Conservation (phyloP, 2,329 filamentous ascomycete genomes). For the Stagonosporopsis tanaceti region DNA sequence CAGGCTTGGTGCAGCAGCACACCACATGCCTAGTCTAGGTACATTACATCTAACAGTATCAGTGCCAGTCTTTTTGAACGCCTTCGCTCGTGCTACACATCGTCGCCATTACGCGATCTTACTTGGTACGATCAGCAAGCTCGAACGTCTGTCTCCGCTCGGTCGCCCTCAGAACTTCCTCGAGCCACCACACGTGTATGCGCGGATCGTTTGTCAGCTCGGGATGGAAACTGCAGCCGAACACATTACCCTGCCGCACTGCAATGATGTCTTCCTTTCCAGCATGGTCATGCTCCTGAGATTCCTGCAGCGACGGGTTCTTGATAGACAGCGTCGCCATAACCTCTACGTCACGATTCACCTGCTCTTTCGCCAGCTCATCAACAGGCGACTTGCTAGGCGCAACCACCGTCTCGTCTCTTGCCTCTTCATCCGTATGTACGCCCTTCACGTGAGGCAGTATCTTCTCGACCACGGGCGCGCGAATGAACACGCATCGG, state of each 20-base stretch:
- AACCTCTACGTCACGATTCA: slow-evolving; percentile 63
- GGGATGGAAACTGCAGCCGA: slow-evolving; percentile 95
- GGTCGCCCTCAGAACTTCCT: slow-evolving; percentile 63
- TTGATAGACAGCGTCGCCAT: slow-evolving; percentile 64
- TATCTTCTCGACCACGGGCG: slow-evolving; percentile 88
- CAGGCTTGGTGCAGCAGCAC: slow-evolving; percentile 13
- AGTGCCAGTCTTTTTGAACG: slow-evolving; percentile 12
- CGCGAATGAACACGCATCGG: slow-evolving; percentile 89
- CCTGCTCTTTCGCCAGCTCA: slow-evolving; percentile 54
- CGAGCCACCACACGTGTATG: slow-evolving; percentile 94
- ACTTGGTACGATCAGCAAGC: slow-evolving; percentile 38
- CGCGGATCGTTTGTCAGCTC: slow-evolving; percentile 87
- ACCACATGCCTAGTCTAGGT: slow-evolving; percentile 15
- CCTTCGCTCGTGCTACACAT: slow-evolving; percentile 10
- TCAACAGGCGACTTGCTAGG: slow-evolving; percentile 61
- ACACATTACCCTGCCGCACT: slow-evolving; percentile 87
- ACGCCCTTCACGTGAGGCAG: slow-evolving; percentile 62
- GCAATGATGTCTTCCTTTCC: slow-evolving; percentile 77
- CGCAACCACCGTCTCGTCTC: slow-evolving; percentile 64
- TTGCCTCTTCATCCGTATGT: slow-evolving; percentile 58
- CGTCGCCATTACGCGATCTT: not conserved
- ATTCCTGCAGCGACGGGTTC: slow-evolving; percentile 58
- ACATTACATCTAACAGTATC: slow-evolving; percentile 21
- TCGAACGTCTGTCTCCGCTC: slow-evolving; percentile 44
- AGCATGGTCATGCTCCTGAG: slow-evolving; percentile 54